Evolutionary conservation across 108 stramenopile genomes (phyloP).

Genomic region (Seminavis robusta): DNA sequence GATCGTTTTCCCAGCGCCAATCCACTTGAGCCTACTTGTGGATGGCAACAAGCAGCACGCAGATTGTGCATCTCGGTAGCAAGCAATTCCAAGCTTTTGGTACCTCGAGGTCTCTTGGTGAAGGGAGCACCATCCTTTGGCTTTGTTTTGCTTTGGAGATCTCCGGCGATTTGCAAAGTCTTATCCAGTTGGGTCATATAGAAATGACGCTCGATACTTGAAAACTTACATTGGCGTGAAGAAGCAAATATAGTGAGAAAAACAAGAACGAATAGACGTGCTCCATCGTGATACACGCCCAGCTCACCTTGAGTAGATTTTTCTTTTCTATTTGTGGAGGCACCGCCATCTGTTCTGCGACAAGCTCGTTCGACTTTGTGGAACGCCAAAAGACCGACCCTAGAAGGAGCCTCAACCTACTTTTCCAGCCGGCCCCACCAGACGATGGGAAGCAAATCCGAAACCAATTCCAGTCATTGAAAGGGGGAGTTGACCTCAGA

Average conservation of each 20-base stretch:
- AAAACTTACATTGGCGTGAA: too few species aligned
- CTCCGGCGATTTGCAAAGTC: conserved; percentile 24
- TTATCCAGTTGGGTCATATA: conserved; percentile 57
- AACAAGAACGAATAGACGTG: too few species aligned
- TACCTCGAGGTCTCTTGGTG: conserved; percentile 1
- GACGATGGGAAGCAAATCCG: conserved; percentile 18
- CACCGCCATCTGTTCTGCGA: conserved; percentile 63
- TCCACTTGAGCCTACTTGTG: conserved; percentile 67
- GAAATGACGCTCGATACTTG: conserved; percentile 59
- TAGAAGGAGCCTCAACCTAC: too few species aligned
- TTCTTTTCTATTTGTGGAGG: conserved; percentile 60
- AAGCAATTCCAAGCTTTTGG: conserved; percentile 10
- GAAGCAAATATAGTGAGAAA: too few species aligned
- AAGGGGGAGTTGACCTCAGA: conserved; percentile 49
- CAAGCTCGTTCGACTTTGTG: conserved; percentile 43
- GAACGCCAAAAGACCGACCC: conserved; percentile 56
- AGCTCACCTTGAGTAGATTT: conserved; percentile 30
- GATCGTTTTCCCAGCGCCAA: conserved; percentile 14
- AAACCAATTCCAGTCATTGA: conserved; percentile 43
- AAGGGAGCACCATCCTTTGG: too few species aligned
- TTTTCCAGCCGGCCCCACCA: too few species aligned
- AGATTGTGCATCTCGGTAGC: conserved; percentile 40
- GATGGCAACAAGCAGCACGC: conserved; percentile 75
- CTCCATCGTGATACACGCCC: too few species aligned
- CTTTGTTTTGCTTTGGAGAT: too few species aligned